These are phyloP conservation scores for Colletotrichum truncatum DNA, from an alignment of 2,329 filamentous ascomycete genomes.

Conservation along the genomic window DNA sequence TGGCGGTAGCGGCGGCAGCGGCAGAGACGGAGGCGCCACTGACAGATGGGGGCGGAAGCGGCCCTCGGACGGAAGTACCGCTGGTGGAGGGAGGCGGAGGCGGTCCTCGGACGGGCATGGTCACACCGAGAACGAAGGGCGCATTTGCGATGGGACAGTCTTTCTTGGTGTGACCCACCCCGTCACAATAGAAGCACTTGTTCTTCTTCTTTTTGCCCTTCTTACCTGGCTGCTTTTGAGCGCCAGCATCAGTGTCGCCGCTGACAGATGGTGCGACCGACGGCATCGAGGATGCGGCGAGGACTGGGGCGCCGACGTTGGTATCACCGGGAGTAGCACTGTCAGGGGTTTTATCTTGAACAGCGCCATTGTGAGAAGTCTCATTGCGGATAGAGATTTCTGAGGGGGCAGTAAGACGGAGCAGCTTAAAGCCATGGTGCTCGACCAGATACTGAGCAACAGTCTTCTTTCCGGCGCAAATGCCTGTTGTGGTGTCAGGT, in stretches of 20 bases:
- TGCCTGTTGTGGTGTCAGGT: conserved; percentile 62
- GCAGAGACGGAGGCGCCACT: conserved; percentile 56
- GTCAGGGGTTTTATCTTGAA: not conserved
- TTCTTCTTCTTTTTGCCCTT: not conserved
- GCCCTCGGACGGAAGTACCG: not conserved
- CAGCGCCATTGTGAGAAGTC: not conserved
- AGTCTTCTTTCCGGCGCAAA: conserved; percentile 92
- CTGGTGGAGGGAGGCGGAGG: too few relatives aligned
- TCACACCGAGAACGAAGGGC: too few relatives aligned
- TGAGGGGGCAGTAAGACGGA: conserved; percentile 61
- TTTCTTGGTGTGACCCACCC: not conserved
- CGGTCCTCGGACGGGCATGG: too few relatives aligned
- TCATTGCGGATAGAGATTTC: not conserved
- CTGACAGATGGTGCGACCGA: too few relatives aligned
- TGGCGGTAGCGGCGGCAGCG: conserved; percentile 15
- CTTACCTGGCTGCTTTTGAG: not conserved
- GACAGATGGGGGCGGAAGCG: conserved; percentile 11
- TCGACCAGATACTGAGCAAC: conserved; percentile 89
- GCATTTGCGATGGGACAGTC: too few relatives aligned
- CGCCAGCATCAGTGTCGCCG: too few relatives aligned
- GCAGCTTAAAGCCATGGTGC: conserved; percentile 81
- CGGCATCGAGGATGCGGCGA: not conserved
- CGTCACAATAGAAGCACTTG: conserved; percentile 19
- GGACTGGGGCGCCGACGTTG: not conserved
- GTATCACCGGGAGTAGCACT: not conserved